Evolutionary conservation across 306 rosid genomes (phyloP).

Genomic region (Morella rubra): DNA sequence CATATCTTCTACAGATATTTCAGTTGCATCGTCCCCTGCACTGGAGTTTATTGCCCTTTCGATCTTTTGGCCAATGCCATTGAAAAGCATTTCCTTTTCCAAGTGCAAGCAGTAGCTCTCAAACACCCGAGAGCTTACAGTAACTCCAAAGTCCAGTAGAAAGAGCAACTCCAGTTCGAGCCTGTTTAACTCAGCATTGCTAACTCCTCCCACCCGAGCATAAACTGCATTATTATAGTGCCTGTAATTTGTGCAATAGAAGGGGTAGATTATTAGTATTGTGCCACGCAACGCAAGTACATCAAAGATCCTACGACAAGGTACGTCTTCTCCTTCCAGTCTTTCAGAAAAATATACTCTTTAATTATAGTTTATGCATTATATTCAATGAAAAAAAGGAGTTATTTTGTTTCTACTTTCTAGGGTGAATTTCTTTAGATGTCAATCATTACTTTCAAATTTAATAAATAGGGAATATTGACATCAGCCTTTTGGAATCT

Average conservation of each 20-base stretch:
- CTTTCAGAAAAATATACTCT: not conserved
- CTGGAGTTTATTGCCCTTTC: constrained; percentile 47
- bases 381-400: not conserved
- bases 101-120: constrained; percentile 77
- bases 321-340: not conserved
- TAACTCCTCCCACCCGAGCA: constrained; percentile 83
- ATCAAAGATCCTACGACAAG: not conserved
- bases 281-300: not conserved
- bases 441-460: too few species aligned
- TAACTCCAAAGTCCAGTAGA: constrained; percentile 75
- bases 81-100: constrained; percentile 64
- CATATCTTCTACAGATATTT: constrained; percentile 53
- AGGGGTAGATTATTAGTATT: not conserved
- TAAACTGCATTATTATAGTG: constrained; percentile 79
- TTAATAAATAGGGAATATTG: too few species aligned
- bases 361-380: not conserved
- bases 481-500: too few species aligned
- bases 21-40: constrained; percentile 43
- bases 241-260: constrained; percentile 36
- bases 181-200: constrained; percentile 74
- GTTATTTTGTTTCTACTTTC: too few species aligned
- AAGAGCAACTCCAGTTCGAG: constrained; percentile 82
- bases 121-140: constrained; percentile 63
- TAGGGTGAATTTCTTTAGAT: too few species aligned
- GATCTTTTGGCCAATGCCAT: constrained; percentile 47